Percentiles rank a stretch among this genome's conserved stretches.
phyloP scores from a whole-genome alignment of 2,329 filamentous ascomycete genomes.

The Aspergillus terreus region DNA sequence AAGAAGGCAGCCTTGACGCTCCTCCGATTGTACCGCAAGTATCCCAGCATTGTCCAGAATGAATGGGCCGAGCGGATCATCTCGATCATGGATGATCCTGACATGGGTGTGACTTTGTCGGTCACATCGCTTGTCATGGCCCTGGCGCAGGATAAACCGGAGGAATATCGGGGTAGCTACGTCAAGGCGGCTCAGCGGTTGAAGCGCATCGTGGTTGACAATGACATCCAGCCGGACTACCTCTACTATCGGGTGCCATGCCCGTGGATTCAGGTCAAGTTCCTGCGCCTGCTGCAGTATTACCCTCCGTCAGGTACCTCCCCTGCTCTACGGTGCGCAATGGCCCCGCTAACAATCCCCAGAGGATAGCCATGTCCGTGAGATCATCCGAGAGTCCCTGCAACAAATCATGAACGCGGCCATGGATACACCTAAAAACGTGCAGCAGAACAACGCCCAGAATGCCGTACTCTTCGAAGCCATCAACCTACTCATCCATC shows the following conservation, averaged over 20 bases:
- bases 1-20: conserved; percentile 97
- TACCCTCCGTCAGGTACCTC: conserved; percentile 82
- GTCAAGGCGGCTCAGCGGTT: conserved; percentile 86
- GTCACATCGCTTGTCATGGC: conserved; percentile 95
- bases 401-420: conserved; percentile 88
- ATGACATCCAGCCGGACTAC: conserved; percentile 85
- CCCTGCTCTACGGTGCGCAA: background rate
- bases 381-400: conserved; percentile 86
- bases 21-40: conserved; percentile 88
- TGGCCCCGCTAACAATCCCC: conserved; percentile 6
- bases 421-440: conserved; percentile 93
- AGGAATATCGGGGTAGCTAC: conserved; percentile 90
- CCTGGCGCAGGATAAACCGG: conserved; percentile 87
- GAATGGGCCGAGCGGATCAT: conserved; percentile 98
- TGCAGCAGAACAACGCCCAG: conserved; percentile 98
- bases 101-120: conserved; percentile 90
- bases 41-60: conserved; percentile 86
- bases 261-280: conserved; percentile 96
- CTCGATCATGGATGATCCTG: conserved; percentile 95
- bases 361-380: conserved; percentile 90
- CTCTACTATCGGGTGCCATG: conserved; percentile 99
- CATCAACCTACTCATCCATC: conserved; percentile 96
- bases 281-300: conserved; percentile 87
- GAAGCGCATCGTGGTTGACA: conserved; percentile 86
- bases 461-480: conserved; percentile 96